These are phyloP conservation scores for Clavispora carvajalis DNA, from an alignment of 805 yeast species.

Conservation along the genomic window DNA sequence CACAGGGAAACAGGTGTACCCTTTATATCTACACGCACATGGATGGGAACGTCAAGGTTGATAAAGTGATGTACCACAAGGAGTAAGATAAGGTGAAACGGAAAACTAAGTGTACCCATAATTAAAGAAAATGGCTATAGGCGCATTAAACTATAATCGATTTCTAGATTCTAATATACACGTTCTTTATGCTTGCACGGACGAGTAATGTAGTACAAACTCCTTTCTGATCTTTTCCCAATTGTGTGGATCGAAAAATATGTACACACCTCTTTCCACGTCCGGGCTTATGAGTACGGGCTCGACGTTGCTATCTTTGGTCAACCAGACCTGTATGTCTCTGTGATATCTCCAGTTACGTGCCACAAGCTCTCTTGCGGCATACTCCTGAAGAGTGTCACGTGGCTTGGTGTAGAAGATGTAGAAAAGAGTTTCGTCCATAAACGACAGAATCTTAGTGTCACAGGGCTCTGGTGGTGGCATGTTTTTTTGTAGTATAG, in stretches of 20 bases:
- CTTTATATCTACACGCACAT: conserved; percentile 79
- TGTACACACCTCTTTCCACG: conserved; percentile 88
- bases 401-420: conserved; percentile 91
- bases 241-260: conserved; percentile 89
- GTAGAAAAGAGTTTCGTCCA: conserved; percentile 90
- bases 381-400: conserved; percentile 88
- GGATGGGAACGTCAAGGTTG: conserved; percentile 84
- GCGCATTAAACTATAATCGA: too few species aligned
- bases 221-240: conserved; percentile 90
- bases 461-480: conserved; percentile 43
- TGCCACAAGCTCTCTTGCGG: conserved; percentile 83
- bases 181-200: conserved; percentile 20
- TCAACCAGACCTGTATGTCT: conserved; percentile 92
- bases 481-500: conserved; percentile 28
- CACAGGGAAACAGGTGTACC: conserved; percentile 73
- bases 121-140: too few species aligned
- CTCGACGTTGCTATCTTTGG: conserved; percentile 86
- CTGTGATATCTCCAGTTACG: conserved; percentile 98
- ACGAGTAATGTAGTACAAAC: conserved; percentile 49
- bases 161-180: neutral
- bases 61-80: conserved; percentile 54
- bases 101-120: neutral
- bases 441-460: conserved; percentile 52
- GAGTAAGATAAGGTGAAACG: conserved; percentile 10
- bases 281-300: conserved; percentile 75